Conservation (phyloP, 169 alveolate species). For the Condylostoma magnum region DNA sequence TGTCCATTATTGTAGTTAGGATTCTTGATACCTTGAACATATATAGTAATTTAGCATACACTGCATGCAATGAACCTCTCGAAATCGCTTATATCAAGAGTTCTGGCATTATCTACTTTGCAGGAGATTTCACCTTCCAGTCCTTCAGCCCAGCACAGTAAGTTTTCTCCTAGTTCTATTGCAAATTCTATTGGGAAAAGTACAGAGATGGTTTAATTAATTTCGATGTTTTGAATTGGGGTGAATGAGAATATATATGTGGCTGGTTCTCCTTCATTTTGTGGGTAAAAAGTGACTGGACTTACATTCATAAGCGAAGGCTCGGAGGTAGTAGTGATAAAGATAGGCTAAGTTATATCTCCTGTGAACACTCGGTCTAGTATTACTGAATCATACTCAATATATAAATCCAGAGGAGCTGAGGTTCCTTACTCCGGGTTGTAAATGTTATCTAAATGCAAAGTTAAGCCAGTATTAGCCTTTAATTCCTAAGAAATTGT, state of each 20-base stretch:
- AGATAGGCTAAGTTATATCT: no score
- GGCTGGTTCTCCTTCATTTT: conserved; percentile 31
- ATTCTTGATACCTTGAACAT: conserved; percentile 21
- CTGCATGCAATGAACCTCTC: not conserved
- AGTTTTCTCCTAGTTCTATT: not conserved
- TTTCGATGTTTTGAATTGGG: not conserved
- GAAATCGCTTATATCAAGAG: not conserved
- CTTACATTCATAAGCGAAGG: not conserved
- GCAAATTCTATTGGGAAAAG: conserved; percentile 19
- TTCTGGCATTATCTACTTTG: not conserved
- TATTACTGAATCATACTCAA: no score
- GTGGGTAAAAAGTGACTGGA: conserved; percentile 19
- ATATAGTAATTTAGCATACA: not conserved
- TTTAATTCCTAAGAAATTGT: no score
- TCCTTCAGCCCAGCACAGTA: conserved; percentile 20
- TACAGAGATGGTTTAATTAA: not conserved
- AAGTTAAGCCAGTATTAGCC: no score
- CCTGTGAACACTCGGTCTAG: no score
- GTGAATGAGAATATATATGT: conserved; percentile 7
- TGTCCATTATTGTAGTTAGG: conserved; percentile 1
- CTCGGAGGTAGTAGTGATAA: no score
- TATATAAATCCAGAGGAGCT: no score
- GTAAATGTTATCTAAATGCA: no score
- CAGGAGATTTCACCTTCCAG: no score
- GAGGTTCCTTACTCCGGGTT: no score